phyloP scores from a whole-genome alignment of 2,329 filamentous ascomycete genomes.

The Teratosphaeria destructans region DNA sequence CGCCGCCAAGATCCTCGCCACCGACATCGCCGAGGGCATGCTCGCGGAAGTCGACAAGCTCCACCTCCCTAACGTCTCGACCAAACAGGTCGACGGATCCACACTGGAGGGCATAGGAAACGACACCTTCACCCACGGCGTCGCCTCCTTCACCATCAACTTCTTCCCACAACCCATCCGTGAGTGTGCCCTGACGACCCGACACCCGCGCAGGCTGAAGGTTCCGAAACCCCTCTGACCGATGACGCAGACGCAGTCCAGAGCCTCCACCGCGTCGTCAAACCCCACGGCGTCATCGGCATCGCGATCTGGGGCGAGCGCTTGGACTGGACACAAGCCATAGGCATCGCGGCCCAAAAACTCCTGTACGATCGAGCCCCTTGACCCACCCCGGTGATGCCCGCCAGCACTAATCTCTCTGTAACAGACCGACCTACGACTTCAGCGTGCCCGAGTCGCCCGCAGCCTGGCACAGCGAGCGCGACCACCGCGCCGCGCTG shows the following conservation, averaged over 20 bases:
- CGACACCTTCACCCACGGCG: neutral
- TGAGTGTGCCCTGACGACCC: neutral
- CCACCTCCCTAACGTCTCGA: neutral
- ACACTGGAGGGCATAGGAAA: neutral
- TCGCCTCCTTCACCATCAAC: neutral
- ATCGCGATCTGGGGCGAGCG: neutral
- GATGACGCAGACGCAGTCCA: neutral
- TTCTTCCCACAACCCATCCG: neutral
- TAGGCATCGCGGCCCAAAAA: neutral
- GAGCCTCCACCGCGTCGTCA: neutral
- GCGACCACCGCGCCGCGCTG: neutral
- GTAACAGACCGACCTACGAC: neutral
- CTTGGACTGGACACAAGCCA: neutral
- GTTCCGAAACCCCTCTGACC: no score
- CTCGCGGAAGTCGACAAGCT: neutral
- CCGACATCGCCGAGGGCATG: slow-evolving; percentile 1
- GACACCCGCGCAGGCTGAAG: no score
- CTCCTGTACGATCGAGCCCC: neutral
- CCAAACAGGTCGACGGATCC: neutral
- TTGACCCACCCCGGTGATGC: neutral
- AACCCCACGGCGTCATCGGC: neutral
- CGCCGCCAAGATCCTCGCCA: neutral
- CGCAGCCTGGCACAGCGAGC: neutral
- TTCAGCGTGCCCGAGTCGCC: neutral
- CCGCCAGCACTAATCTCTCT: neutral